Evolutionary conservation across 1,139 yeast species (phyloP), one percentile per base, ranked within the genome.

Genomic region (Yamadazyma diddensiae): DNA sequence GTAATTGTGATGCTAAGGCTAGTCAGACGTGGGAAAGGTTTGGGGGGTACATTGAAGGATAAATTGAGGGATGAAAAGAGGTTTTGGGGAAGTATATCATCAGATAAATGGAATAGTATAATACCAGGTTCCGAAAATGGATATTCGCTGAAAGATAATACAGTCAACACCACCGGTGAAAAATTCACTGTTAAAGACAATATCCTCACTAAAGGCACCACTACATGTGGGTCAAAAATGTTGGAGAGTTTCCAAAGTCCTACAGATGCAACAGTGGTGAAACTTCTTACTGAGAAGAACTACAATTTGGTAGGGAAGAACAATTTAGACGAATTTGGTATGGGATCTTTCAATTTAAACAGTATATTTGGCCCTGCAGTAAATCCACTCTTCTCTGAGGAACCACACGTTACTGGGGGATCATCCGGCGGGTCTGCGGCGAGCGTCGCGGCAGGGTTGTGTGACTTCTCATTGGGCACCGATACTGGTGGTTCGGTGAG

Each of bases 401-500:
- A 38, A 29, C 53, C 52, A 2, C 58, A 65, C 26, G 65, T 84
- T 0, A 68, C 86, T 1, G 98, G 98, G 2, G 98, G 98, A 0
- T 88, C 97, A 0, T 86, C 96, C 3, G 97, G 97, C 8, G 98
- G 98, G 0, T 77, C 94, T 29, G 97, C 97, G 0, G 95, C 95
- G 1, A 84, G 94, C 0, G 95, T 90, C 2, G 81, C 90, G 2
- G 75, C 81, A 0, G 79, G 63, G 1, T 51, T 79, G 45, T 83
- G 79, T 18, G 85, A 82, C 49, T 79, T 81, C 42, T 45, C 65
- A 1, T 57, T 94, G 26, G 99, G 98, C 0, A 85, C 97, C 0
- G 99, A 92, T 50, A 92, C 99, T 0, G 99, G 99, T 3, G 99
- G 99, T 0, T 87, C 97, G 0, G 87, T 92, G 1, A 66, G 99